Evolutionary conservation across 2,329 filamentous ascomycete genomes (phyloP).

Genomic region (Clonostachys rhizophaga): DNA sequence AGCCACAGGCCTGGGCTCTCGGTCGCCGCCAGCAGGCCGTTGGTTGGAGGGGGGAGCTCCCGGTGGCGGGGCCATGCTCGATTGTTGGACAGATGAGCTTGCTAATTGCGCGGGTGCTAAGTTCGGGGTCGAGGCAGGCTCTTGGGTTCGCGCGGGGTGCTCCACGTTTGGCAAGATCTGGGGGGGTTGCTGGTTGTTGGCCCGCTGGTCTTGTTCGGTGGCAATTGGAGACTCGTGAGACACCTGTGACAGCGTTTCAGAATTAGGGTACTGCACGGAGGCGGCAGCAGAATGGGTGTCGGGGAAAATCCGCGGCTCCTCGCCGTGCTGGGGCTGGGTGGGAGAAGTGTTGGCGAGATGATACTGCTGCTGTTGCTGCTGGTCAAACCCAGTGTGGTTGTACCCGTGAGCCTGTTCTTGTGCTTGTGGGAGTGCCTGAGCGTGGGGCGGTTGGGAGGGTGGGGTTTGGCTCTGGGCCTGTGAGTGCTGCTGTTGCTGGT

Average conservation of each 20-base stretch:
- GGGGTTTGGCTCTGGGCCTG: constrained; percentile 18
- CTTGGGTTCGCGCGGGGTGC: constrained; percentile 28
- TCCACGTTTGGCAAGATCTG: constrained; percentile 37
- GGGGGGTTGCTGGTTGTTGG: constrained; percentile 33
- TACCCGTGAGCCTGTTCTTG: constrained; percentile 26
- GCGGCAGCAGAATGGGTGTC: constrained; percentile 22
- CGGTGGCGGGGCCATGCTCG: constrained; percentile 41
- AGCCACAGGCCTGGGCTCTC: constrained; percentile 25
- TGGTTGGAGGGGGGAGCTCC: constrained; percentile 36
- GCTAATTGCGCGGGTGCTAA: constrained; percentile 18
- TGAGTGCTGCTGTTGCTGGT: constrained; percentile 1
- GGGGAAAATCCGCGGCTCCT: constrained; percentile 25
- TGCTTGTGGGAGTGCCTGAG: constrained; percentile 10
- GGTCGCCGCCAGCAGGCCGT: constrained; percentile 44
- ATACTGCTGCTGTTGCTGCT: constrained; percentile 22
- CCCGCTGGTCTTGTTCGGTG: constrained; percentile 39
- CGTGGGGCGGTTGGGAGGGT: constrained; percentile 22
- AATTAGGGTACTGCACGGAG: constrained; percentile 30
- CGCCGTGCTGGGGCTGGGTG: constrained; percentile 21
- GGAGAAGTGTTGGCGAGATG: constrained; percentile 12
- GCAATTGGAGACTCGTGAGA: constrained; percentile 54
- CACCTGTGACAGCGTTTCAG: constrained; percentile 57
- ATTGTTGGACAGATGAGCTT: constrained; percentile 20
- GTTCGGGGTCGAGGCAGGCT: constrained; percentile 18
- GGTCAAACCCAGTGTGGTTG: constrained; percentile 5